Conservation (phyloP, 2,329 filamentous ascomycete genomes). For the Aspergillus fischeri region DNA sequence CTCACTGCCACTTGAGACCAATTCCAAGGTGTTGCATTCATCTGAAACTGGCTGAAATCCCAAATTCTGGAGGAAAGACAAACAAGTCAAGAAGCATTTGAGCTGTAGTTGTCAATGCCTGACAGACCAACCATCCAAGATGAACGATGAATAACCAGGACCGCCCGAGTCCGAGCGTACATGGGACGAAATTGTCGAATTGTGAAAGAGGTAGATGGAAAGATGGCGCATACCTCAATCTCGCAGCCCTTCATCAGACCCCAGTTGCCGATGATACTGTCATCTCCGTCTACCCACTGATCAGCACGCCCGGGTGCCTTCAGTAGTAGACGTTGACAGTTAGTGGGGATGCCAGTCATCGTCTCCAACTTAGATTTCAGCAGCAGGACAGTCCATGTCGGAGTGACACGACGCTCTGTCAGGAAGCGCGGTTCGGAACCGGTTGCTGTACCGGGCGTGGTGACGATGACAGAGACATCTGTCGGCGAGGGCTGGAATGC, state of each 20-base stretch:
- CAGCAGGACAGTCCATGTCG: slow-evolving; percentile 81
- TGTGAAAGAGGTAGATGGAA: not conserved
- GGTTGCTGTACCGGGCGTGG: slow-evolving; percentile 23
- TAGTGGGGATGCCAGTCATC: slow-evolving; percentile 84
- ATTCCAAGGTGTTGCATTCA: not conserved
- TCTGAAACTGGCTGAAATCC: not conserved
- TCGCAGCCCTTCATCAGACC: slow-evolving; percentile 39
- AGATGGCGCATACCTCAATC: slow-evolving; percentile 35
- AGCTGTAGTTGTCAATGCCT: not conserved
- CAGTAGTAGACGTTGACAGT: slow-evolving; percentile 70
- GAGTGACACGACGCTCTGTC: slow-evolving; percentile 86
- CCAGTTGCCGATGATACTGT: slow-evolving; percentile 57
- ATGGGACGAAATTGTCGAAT: not conserved
- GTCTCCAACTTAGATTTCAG: slow-evolving; percentile 86
- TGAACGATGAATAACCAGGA: too few species aligned
- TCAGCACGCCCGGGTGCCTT: slow-evolving; percentile 60
- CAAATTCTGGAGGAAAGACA: not conserved
- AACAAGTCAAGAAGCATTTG: not conserved
- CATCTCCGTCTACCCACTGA: slow-evolving; percentile 65
- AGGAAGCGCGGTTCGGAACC: slow-evolving; percentile 41
- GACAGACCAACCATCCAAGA: not conserved
- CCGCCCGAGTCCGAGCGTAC: not conserved
- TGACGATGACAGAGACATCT: slow-evolving; percentile 39
- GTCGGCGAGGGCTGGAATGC: slow-evolving; percentile 35
- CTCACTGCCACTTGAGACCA: not conserved